A percentile compares a stretch with the other conserved stretches of the same genome.
Evolutionary conservation across 345 rosid species (phyloP).

Genomic region (Linum lewisii): DNA sequence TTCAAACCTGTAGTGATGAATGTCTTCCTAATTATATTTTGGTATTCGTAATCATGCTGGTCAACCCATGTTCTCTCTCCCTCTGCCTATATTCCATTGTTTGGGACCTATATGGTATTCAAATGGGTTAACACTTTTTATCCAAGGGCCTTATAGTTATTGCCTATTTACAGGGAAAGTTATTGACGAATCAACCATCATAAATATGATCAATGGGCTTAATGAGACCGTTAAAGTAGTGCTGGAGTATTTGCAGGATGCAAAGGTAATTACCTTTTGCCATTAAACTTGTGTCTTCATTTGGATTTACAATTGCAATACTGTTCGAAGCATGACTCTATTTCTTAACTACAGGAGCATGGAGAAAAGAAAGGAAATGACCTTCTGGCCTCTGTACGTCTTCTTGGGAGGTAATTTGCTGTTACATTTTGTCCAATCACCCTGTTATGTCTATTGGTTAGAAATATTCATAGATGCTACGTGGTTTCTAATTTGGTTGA

Average conservation of each 20-base stretch:
- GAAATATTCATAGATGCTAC: too few relatives aligned
- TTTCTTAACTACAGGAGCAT: conserved; percentile 50
- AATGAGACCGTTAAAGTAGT: conserved; percentile 56
- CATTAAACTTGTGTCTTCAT: not conserved
- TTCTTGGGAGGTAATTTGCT: conserved; percentile 61
- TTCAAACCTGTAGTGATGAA: too few relatives aligned
- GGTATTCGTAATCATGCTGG: not conserved
- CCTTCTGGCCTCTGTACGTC: conserved; percentile 83
- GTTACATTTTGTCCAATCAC: not conserved
- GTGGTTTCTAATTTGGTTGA: not conserved
- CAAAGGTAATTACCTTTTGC: conserved; percentile 42
- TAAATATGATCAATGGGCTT: conserved; percentile 57
- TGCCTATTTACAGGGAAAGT: conserved; percentile 30
- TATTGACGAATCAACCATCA: conserved; percentile 35
- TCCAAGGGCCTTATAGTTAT: not conserved
- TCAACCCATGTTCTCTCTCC: too few relatives aligned
- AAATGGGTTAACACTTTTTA: too few relatives aligned
- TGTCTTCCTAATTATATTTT: too few relatives aligned
- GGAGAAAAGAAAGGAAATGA: conserved; percentile 70
- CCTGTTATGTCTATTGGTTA: too few relatives aligned
- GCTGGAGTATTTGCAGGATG: conserved; percentile 72
- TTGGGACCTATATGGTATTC: not conserved
- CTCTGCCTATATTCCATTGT: not conserved
- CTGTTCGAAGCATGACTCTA: conserved; percentile 12
- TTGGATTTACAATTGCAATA: conserved; percentile 1